phyloP scores from a whole-genome alignment of 78 protist genomes.

The Dictyostelium purpureum region DNA sequence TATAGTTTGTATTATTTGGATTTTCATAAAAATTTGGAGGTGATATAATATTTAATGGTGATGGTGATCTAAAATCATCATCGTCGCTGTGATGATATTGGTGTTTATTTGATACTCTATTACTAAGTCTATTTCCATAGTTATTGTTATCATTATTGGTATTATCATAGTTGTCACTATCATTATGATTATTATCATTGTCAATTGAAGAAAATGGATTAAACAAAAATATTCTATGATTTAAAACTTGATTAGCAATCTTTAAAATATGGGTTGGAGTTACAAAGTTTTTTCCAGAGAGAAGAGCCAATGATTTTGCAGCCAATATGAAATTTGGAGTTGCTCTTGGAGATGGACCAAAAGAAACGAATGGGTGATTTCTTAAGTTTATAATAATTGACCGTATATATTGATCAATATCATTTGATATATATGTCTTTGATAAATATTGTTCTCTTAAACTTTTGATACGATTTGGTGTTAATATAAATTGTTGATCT shows the following conservation, averaged over 20 bases:
- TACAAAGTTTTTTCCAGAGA: slow-evolving; percentile 52
- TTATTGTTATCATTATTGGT: not conserved
- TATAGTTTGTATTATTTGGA: not conserved
- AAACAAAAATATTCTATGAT: slow-evolving; percentile 57
- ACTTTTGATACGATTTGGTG: slow-evolving; percentile 6
- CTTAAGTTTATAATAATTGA: slow-evolving; percentile 48
- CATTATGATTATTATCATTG: not conserved
- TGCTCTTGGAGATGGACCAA: slow-evolving; percentile 77
- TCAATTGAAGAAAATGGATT: slow-evolving; percentile 55
- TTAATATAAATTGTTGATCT: too few species aligned
- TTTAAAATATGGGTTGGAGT: slow-evolving; percentile 59
- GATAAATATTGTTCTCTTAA: slow-evolving; percentile 9
- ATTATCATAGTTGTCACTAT: not conserved
- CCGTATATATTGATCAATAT: slow-evolving; percentile 69
- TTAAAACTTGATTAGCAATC: slow-evolving; percentile 36
- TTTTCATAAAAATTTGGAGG: not conserved
- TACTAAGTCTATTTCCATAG: not conserved
- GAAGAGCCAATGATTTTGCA: not conserved
- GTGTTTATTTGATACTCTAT: not conserved
- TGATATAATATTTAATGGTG: not conserved
- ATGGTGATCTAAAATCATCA: not conserved
- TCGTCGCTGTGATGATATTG: not conserved
- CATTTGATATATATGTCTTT: slow-evolving; percentile 34
- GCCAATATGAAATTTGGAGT: slow-evolving; percentile 52
- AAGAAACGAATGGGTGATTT: slow-evolving; percentile 58